Evolutionary conservation across 2,329 filamentous ascomycete species (phyloP), one percentile per base, ranked within the genome.

Genomic region (Aspergillus spinulosporus): DNA sequence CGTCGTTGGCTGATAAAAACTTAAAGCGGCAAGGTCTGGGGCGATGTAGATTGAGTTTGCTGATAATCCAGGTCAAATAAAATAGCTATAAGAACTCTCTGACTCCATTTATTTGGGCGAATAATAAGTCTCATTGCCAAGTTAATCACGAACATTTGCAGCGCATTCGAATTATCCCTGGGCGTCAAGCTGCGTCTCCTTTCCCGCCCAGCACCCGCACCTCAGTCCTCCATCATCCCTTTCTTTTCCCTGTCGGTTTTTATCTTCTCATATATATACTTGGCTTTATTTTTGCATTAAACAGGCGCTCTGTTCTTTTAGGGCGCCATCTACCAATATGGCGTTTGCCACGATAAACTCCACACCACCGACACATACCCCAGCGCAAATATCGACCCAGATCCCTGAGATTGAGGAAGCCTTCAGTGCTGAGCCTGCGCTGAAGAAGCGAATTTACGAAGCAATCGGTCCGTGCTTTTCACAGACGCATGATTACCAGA

Each of bases 371-470:
- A 56, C 57, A 46, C 67, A 44, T 43, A 14, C 52, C 44, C 36
- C 46, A 31, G 21, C 34, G 11, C 46, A 26, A 45, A 45, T 32
- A 44, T 14, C 36, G 5, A 26, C 37, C 11, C 43, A 64, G 49
- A 67, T 70, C 48, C 59, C 67, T 44, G 60, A 64, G 42, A 76
- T 77, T 62, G 72, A 76, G 59, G 69, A 72, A 61, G 74, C 73
- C 29, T 76, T 77, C 57, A 72, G 69, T 49, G 68, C 68, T 44
- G 70, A 76, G 61, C 67, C 68, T 34, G 66, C 68, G 34, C 59
- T 77, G 37, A 74, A 70, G 58, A 73, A 74, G 65, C 68, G 73
- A 62, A 68, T 77, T 56, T 75, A 74, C 62, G 72, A 75, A 64
- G 74, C 74, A 61, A 75, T 76, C 64, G 68, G 74, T 77, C 64